Evolutionary conservation across 2,329 filamentous ascomycete genomes (phyloP).

Genomic region (Whalleya microplaca): DNA sequence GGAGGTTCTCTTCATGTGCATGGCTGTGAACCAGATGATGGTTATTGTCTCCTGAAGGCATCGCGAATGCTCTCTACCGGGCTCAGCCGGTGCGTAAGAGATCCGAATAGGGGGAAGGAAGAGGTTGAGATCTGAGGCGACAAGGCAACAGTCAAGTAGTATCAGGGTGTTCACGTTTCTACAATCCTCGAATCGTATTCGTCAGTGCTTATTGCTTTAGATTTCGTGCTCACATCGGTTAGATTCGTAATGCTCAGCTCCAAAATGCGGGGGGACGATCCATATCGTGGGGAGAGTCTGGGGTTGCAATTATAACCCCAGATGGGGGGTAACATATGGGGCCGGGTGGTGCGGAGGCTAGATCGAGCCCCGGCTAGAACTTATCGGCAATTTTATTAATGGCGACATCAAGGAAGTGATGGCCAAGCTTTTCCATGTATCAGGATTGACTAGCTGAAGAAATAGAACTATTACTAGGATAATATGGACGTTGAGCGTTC

Average conservation of each 20-base stretch:
- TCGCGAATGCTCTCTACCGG: conserved; percentile 2
- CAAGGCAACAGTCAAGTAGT: not conserved
- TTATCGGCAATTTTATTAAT: not conserved
- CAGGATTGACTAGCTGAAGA: too few relatives aligned
- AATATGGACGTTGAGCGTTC: too few relatives aligned
- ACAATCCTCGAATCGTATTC: not conserved
- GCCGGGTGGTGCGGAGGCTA: not conserved
- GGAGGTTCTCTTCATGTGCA: conserved; percentile 34
- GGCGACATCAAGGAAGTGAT: too few relatives aligned
- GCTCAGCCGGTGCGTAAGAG: not conserved
- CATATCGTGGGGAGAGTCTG: not conserved
- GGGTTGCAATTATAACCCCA: not conserved
- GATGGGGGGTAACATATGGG: not conserved
- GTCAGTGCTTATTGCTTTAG: not conserved
- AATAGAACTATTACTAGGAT: too few relatives aligned
- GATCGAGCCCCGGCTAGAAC: too few relatives aligned
- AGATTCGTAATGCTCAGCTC: not conserved
- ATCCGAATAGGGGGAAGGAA: not conserved
- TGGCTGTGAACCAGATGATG: conserved; percentile 35
- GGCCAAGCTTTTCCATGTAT: too few relatives aligned
- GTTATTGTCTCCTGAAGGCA: conserved; percentile 18
- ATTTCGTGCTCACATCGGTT: not conserved
- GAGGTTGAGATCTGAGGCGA: not conserved
- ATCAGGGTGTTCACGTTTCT: not conserved
- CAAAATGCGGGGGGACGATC: not conserved